Evolutionary conservation across 352 stramenopile species (phyloP).

Genomic region (Globisporangium uncinulatum): DNA sequence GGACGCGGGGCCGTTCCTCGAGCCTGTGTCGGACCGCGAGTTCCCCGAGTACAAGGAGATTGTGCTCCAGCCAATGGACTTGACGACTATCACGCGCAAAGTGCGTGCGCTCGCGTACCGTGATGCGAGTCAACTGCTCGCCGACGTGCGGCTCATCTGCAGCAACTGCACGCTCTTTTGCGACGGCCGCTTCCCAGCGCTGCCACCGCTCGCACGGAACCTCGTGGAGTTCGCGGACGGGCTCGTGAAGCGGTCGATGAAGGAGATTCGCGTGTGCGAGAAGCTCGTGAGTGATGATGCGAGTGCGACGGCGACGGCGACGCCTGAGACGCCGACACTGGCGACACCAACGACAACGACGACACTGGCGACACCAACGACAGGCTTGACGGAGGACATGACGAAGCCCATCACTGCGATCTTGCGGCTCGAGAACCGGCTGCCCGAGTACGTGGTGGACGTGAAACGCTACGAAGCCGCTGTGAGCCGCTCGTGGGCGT

Average conservation of each 20-base stretch:
- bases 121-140: conserved; percentile 42
- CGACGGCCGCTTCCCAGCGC: conserved; percentile 66
- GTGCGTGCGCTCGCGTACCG: conserved; percentile 54
- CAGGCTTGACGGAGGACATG: conserved; percentile 10
- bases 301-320: conserved; percentile 2
- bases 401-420: conserved; percentile 45
- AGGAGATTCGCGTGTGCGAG: conserved; percentile 61
- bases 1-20: conserved; percentile 67
- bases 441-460: conserved; percentile 40
- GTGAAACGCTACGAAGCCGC: conserved; percentile 58
- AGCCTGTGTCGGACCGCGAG: conserved; percentile 72
- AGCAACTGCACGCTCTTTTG: conserved; percentile 82
- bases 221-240: conserved; percentile 58
- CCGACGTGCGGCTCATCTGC: conserved; percentile 63
- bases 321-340: conserved; percentile 8
- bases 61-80: conserved; percentile 67
- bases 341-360: background rate
- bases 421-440: conserved; percentile 72
- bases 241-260: conserved; percentile 61
- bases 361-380: conserved; percentile 4
- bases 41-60: conserved; percentile 86
- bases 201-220: conserved; percentile 68
- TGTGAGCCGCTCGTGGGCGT: conserved; percentile 47
- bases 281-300: conserved; percentile 16
- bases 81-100: conserved; percentile 51